phyloP scores from a whole-genome alignment of 78 protist species.

The Polysphondylium violaceum region DNA sequence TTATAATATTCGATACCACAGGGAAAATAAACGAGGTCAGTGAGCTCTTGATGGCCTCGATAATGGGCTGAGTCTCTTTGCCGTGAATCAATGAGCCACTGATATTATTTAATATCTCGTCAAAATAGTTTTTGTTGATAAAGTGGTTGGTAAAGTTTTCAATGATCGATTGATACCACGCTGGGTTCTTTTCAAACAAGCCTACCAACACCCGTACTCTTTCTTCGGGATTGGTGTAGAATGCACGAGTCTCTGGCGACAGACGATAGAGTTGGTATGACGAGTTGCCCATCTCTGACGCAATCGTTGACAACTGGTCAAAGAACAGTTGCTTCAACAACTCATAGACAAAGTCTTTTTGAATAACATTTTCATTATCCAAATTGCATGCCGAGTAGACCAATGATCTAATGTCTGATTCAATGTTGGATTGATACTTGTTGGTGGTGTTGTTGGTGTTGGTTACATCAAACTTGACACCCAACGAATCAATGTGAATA shows the following conservation, averaged over 20 bases:
- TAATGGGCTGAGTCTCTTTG: not conserved
- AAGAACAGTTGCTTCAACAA: constrained; percentile 8
- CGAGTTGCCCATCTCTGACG: too few species aligned
- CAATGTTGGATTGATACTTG: too few species aligned
- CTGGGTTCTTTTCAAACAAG: constrained; percentile 5
- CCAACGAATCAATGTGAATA: constrained; percentile 53
- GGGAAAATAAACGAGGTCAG: constrained; percentile 12
- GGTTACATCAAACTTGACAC: constrained; percentile 53
- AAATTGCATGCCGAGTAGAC: too few species aligned
- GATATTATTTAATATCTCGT: constrained; percentile 14
- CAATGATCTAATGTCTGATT: constrained; percentile 38
- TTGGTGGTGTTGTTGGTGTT: too few species aligned
- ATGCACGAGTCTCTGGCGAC: not conserved
- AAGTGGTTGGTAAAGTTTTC: not conserved
- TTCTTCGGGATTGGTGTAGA: not conserved
- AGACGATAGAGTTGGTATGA: too few species aligned
- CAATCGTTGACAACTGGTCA: not conserved
- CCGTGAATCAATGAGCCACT: constrained; percentile 12
- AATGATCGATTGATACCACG: not conserved
- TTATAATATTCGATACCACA: not conserved
- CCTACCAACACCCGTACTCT: not conserved
- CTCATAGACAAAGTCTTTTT: too few species aligned
- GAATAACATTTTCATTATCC: too few species aligned
- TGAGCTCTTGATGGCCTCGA: constrained; percentile 37
- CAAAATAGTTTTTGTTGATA: constrained; percentile 1